Conservation (phyloP, 2,329 filamentous ascomycete genomes). For the Nemania bipapillata region DNA sequence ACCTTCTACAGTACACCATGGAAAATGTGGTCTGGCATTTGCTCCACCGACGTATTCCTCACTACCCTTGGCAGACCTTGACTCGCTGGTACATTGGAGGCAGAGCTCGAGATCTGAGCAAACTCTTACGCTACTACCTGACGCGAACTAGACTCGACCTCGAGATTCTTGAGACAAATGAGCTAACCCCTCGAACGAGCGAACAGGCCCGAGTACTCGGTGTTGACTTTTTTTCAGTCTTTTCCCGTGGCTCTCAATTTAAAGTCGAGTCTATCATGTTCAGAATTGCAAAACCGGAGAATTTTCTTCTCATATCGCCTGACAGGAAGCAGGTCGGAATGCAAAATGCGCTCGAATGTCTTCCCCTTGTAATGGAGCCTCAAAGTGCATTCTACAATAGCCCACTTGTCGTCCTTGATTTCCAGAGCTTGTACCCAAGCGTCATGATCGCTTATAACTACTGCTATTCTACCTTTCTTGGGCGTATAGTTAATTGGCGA, state of each 20-base stretch:
- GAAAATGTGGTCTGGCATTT: slow-evolving; percentile 95
- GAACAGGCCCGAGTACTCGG: slow-evolving; percentile 93
- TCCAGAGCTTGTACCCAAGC: slow-evolving; percentile 94
- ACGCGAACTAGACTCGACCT: slow-evolving; percentile 81
- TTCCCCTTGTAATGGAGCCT: slow-evolving; percentile 97
- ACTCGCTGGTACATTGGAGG: slow-evolving; percentile 83
- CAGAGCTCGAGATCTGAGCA: slow-evolving; percentile 74
- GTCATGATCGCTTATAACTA: slow-evolving; percentile 99
- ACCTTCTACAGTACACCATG: slow-evolving; percentile 92
- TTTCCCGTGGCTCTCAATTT: slow-evolving; percentile 94
- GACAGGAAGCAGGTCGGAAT: slow-evolving; percentile 90
- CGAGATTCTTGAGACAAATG: slow-evolving; percentile 91
- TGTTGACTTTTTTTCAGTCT: slow-evolving; percentile 96
- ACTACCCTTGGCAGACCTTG: slow-evolving; percentile 82
- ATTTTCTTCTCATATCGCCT: slow-evolving; percentile 88
- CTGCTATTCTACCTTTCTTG: slow-evolving; percentile 96
- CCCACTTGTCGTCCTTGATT: slow-evolving; percentile 90
- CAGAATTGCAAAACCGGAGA: slow-evolving; percentile 95
- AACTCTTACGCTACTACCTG: slow-evolving; percentile 81
- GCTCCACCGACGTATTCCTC: slow-evolving; percentile 85
- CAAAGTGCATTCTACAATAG: slow-evolving; percentile 93
- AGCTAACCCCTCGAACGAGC: slow-evolving; percentile 86
- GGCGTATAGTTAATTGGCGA: slow-evolving; percentile 86
- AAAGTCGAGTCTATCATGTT: slow-evolving; percentile 99
- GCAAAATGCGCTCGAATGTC: slow-evolving; percentile 92